These are phyloP conservation scores for Pythium brassicae DNA, from an alignment of 352 stramenopile species.

Conservation along the genomic window DNA sequence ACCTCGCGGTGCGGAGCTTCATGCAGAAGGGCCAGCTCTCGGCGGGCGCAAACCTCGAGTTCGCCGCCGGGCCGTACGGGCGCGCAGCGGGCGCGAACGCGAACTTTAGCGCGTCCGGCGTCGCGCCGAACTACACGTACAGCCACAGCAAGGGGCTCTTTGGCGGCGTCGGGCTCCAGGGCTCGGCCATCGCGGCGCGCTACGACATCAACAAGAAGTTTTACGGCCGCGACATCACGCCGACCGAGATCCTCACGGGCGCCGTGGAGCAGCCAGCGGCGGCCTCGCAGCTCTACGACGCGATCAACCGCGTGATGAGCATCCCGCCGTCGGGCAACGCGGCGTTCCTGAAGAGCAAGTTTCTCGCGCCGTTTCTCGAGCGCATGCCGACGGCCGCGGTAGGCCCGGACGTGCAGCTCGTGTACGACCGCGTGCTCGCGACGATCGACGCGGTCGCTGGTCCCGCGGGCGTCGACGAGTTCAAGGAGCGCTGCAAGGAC, in stretches of 20 bases:
- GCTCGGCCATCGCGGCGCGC: constrained; percentile 73
- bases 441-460: constrained; percentile 66
- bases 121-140: constrained; percentile 87
- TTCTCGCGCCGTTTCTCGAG: constrained; percentile 65
- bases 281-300: constrained; percentile 80
- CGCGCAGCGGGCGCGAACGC: constrained; percentile 70
- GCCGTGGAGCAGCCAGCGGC: constrained; percentile 76
- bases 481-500: constrained; percentile 84
- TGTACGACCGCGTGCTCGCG: constrained; percentile 79
- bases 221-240: constrained; percentile 83
- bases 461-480: constrained; percentile 60
- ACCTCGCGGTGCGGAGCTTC: constrained; percentile 89
- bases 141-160: constrained; percentile 85
- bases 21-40: constrained; percentile 83
- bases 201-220: constrained; percentile 86
- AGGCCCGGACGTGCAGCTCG: constrained; percentile 73
- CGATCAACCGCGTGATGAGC: constrained; percentile 66
- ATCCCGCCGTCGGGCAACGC: constrained; percentile 61
- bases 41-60: constrained; percentile 78
- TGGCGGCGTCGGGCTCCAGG: constrained; percentile 76
- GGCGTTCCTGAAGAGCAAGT: constrained; percentile 50
- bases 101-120: constrained; percentile 68
- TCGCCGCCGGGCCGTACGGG: constrained; percentile 76
- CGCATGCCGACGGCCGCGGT: constrained; percentile 68
- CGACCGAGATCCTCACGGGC: constrained; percentile 79